These are phyloP conservation scores for Claviceps purpurea DNA, from an alignment of 2,329 filamentous ascomycete species.

Conservation along the genomic window DNA sequence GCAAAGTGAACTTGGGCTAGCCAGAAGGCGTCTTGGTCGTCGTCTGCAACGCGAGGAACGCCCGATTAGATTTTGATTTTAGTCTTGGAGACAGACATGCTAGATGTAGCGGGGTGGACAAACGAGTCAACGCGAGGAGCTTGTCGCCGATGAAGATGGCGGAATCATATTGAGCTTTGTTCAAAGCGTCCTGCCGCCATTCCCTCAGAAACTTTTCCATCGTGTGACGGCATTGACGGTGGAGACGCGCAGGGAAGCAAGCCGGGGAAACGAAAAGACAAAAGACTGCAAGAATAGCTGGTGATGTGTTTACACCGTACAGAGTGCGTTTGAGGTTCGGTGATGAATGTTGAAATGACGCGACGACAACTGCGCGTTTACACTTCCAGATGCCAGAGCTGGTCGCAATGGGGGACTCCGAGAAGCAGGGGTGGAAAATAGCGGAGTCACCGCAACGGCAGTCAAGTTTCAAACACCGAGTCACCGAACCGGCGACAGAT, in stretches of 20 bases:
- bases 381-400: too few species aligned
- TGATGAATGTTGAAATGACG: not conserved
- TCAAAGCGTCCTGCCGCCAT: constrained; percentile 90
- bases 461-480: too few species aligned
- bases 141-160: constrained; percentile 98
- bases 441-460: too few species aligned
- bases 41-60: constrained; percentile 40
- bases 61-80: not conserved
- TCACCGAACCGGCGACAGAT: too few species aligned
- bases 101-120: constrained; percentile 16
- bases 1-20: constrained; percentile 97
- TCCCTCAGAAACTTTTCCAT: constrained; percentile 93
- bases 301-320: not conserved
- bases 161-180: constrained; percentile 91
- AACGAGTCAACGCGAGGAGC: constrained; percentile 84
- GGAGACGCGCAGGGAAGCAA: not conserved
- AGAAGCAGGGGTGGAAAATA: too few species aligned
- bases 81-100: too few species aligned
- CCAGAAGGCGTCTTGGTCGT: constrained; percentile 91
- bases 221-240: not conserved
- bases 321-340: not conserved
- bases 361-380: too few species aligned
- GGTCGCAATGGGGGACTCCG: too few species aligned
- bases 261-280: not conserved
- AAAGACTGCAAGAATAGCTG: not conserved